These are phyloP conservation scores for Aspergillus viridinutans DNA, from an alignment of 2,329 filamentous ascomycete species.

Conservation along the genomic window DNA sequence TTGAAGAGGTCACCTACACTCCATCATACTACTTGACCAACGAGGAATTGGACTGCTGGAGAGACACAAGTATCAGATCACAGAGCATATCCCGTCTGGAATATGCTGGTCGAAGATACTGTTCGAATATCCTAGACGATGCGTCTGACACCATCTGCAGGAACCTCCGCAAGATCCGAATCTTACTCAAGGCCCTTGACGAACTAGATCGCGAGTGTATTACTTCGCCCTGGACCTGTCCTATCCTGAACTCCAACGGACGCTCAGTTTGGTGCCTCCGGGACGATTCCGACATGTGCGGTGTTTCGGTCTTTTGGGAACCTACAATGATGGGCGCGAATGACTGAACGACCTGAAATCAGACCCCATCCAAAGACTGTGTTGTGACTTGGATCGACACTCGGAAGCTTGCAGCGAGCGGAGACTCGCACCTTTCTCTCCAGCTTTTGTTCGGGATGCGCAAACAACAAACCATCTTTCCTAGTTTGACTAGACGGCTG, in stretches of 20 bases:
- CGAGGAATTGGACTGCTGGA: constrained; percentile 5
- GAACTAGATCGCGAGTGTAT: constrained; percentile 66
- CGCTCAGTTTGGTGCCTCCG: constrained; percentile 57
- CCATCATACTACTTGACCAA: constrained; percentile 6
- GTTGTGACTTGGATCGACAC: constrained; percentile 8
- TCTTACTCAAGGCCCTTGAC: constrained; percentile 75
- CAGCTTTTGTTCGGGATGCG: neutral
- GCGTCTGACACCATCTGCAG: neutral
- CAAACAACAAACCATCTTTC: neutral
- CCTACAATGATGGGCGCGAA: constrained; percentile 77
- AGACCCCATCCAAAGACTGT: constrained; percentile 4
- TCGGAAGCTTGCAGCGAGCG: constrained; percentile 6
- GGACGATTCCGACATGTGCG: constrained; percentile 62
- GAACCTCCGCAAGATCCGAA: constrained; percentile 72
- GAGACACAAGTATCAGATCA: constrained; percentile 5
- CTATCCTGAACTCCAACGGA: constrained; percentile 69
- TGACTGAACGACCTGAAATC: constrained; percentile 66
- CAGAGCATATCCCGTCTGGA: neutral
- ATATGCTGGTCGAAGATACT: constrained; percentile 5
- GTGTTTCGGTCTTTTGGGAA: constrained; percentile 74
- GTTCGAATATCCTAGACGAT: constrained; percentile 43
- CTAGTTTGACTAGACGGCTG: constrained; percentile 9
- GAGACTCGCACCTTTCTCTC: constrained; percentile 6
- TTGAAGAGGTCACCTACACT: constrained; percentile 24
- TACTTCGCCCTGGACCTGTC: constrained; percentile 87